Base-by-base conservation (phyloP, 176 grass and related monocot species). In the Saccharum officinarum region DNA sequence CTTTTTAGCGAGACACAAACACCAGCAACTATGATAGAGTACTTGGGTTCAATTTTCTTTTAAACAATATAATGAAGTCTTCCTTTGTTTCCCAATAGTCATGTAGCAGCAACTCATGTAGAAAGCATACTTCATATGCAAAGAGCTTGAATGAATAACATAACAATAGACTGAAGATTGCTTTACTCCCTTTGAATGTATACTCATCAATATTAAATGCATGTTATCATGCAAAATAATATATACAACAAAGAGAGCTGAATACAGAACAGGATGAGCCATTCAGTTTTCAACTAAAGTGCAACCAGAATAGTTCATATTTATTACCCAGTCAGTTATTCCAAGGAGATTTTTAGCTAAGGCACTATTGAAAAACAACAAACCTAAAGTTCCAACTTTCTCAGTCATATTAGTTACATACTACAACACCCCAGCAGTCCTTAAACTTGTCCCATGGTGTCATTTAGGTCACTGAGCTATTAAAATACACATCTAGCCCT, bases 401-500 rank as follows among this genome's bases (percentile, higher is more conserved):
- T 83, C 63, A 37, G 13, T 20, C 28, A 78, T 25, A 83, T 82
- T 71, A 83, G 41, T 87, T 44, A 42, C 54, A 34, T n/a, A 55
- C 42, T 26, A 87, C 31, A 44, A 61, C 4, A 25, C 10, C 3
- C 57, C n/a, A 25, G 22, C 9, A 3, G 57, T 61, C 57, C 57
- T 61, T 61, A 63, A 63, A 26, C 23, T 28, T 63, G 60, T 7
- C 59, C n/a, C 59, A 26, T 23, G n/a, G 59, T 26, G n/a, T 26
- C 11, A 1, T 63, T 62, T 26, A 63, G 23, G 10, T 28, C 10
- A 13, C 60, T 28, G 23, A 7, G 23, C 11, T 63, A 63, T 61
- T 26, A 25, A 61, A 61, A 61, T 61, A 25, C 59, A 61, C 9
- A 61, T 61, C 22, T 26, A 61, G 59, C 22, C 59, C 8, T 25